These are phyloP conservation scores for Fragosphaeria purpurea DNA, from an alignment of 2,329 filamentous ascomycete genomes.

Conservation along the genomic window DNA sequence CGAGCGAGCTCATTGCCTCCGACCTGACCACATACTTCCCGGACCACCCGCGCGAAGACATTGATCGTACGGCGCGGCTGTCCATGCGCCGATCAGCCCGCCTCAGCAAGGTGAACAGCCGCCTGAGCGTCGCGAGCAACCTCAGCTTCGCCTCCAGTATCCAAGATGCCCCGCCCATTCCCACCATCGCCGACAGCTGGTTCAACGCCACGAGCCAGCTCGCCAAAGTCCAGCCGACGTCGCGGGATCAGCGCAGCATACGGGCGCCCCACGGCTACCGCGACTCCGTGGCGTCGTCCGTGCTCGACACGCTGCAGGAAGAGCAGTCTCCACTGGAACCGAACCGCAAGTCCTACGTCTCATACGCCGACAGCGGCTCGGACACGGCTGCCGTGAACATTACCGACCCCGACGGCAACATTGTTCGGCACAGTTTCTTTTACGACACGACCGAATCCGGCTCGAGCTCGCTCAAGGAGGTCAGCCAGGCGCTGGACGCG, in stretches of 20 bases:
- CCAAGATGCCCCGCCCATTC: constrained; percentile 87
- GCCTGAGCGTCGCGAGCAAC: constrained; percentile 87
- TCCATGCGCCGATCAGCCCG: constrained; percentile 85
- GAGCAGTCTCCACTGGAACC: constrained; percentile 74
- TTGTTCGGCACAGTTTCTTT: constrained; percentile 67
- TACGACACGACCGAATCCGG: constrained; percentile 61
- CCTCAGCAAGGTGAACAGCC: constrained; percentile 84
- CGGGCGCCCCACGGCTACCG: constrained; percentile 56
- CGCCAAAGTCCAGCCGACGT: constrained; percentile 33
- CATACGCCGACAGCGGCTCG: constrained; percentile 64
- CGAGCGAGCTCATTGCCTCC: constrained; percentile 93
- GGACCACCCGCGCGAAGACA: constrained; percentile 84
- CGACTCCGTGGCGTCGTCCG: constrained; percentile 80
- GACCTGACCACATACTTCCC: constrained; percentile 97
- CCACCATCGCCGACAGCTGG: constrained; percentile 92
- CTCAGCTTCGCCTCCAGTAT: constrained; percentile 87
- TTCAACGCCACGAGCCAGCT: constrained; percentile 52
- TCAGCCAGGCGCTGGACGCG: constrained; percentile 75
- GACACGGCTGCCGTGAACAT: constrained; percentile 62
- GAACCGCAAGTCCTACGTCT: constrained; percentile 94
- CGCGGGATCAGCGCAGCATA: constrained; percentile 28
- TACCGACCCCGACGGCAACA: constrained; percentile 66
- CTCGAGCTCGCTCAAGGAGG: constrained; percentile 67
- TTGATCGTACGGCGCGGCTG: constrained; percentile 88
- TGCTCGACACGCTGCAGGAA: constrained; percentile 83